Conservation (phyloP, 352 stramenopile species). For the Globisporangium heterothallicum region DNA sequence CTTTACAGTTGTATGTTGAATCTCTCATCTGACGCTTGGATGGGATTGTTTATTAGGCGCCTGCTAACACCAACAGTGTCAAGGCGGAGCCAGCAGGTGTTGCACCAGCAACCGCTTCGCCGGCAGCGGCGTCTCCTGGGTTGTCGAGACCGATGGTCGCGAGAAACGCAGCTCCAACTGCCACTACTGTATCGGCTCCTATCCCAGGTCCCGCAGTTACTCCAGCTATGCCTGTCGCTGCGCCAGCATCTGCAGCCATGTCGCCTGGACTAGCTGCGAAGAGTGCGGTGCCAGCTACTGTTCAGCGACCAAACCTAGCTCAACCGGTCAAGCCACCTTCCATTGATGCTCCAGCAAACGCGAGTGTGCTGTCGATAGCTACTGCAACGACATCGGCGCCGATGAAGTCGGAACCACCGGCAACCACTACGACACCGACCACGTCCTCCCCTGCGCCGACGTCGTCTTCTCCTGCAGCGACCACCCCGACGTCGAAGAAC, state of each 20-base stretch:
- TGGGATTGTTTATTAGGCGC: too few species aligned
- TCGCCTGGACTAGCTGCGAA: slow-evolving; percentile 2
- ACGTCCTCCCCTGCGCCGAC: neutral
- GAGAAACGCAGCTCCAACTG: neutral
- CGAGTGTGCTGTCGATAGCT: too few species aligned
- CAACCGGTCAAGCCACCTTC: slow-evolving; percentile 4
- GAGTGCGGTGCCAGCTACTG: slow-evolving; percentile 1
- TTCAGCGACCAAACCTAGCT: slow-evolving; percentile 18
- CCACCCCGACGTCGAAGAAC: slow-evolving; percentile 27
- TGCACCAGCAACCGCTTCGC: neutral
- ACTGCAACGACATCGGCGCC: slow-evolving; percentile 10
- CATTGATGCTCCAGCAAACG: neutral
- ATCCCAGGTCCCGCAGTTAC: neutral
- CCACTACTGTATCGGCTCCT: neutral
- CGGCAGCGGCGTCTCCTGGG: neutral
- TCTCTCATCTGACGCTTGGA: neutral
- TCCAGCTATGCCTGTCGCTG: neutral
- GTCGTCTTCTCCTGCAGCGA: slow-evolving; percentile 17
- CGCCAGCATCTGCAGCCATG: neutral
- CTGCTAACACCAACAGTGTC: slow-evolving; percentile 12
- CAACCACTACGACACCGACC: slow-evolving; percentile 3
- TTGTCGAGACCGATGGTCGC: slow-evolving; percentile 1
- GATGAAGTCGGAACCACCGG: slow-evolving; percentile 29
- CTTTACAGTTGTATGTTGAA: slow-evolving; percentile 1
- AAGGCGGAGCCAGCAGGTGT: slow-evolving; percentile 27